Base-by-base conservation (phyloP, 257 asterid species). In the Ophiorrhiza pumila region DNA sequence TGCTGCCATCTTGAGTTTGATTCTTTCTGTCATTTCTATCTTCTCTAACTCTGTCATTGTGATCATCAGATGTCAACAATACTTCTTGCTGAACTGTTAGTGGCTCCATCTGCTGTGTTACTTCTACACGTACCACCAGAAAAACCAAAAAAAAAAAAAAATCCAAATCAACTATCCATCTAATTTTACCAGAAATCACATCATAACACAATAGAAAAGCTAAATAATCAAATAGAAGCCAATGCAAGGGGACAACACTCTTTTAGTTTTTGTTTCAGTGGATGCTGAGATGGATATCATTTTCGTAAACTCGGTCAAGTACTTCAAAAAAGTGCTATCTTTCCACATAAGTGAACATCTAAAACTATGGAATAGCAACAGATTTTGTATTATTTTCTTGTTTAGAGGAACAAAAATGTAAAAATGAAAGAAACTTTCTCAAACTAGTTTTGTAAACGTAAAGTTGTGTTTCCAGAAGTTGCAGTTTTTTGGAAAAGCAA, bases 61-160 rank as follows among this genome's bases (percentile, higher is more conserved):
- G 78, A 69, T 82, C 75, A 80, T 83, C 90, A 52, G 83, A 77
- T 72, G 87, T 61, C 73, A 86, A 61, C 27, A 86, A 82, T 80
- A 74, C 78, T 71, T 86, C 96, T 81, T 85, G 88, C 69, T 84
- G 83, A 65, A 80, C 23, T 55, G 89, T 84, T 80, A 90, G 76
- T 55, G 94, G 91, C 81, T 81, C 83, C 92, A 87, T 86, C 76
- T 83, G 84, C 71, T 76, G 84, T 78, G 85, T 83, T 59, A 73
- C 73, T 81, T 85, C 99, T 88, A 90, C 46, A 73, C 6, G 76
- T 37, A 63, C n/a, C 59, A n/a, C 31, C 35, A 11, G 18, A 43
- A 1, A 50, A 37, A 37, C 4, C 3, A 37, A 37, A 37, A 37
- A n/a, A 12, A 32, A 0, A 47, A 31, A 50, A 32, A 58, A 18